Percentiles rank a stretch among this genome's conserved stretches.
phyloP scores from a whole-genome alignment of 1,139 yeast species.

The Taphrina communis region DNA sequence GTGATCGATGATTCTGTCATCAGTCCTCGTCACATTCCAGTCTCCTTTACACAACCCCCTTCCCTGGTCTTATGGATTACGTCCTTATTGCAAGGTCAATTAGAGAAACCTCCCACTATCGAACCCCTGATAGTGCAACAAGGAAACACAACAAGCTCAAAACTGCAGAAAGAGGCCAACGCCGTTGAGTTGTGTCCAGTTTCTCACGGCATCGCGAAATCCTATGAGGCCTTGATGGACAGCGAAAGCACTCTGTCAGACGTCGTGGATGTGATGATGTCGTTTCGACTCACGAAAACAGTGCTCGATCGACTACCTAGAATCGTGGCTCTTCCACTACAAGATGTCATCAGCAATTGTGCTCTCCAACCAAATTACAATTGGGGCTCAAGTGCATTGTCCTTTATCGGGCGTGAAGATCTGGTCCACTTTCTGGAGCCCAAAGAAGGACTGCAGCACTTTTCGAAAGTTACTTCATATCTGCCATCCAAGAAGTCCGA shows the following conservation, averaged over 20 bases:
- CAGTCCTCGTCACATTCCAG: neutral
- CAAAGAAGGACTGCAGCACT: neutral
- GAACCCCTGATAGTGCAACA: slow-evolving; percentile 53
- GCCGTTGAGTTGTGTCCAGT: slow-evolving; percentile 36
- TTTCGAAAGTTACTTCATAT: neutral
- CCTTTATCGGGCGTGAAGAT: slow-evolving; percentile 72
- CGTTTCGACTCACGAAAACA: slow-evolving; percentile 58
- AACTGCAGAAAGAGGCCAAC: slow-evolving; percentile 20
- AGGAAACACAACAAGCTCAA: neutral
- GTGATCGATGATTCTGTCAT: slow-evolving; percentile 14
- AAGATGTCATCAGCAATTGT: slow-evolving; percentile 57
- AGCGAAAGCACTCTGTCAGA: slow-evolving; percentile 60
- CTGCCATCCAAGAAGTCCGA: neutral
- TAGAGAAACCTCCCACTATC: slow-evolving; percentile 63
- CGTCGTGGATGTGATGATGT: slow-evolving; percentile 65
- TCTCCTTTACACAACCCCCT: slow-evolving; percentile 37
- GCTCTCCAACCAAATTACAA: slow-evolving; percentile 60
- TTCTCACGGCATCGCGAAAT: slow-evolving; percentile 15
- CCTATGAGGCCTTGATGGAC: slow-evolving; percentile 58
- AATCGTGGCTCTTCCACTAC: slow-evolving; percentile 71
- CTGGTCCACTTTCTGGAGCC: slow-evolving; percentile 52
- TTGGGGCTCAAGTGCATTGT: slow-evolving; percentile 55
- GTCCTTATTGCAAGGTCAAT: slow-evolving; percentile 45
- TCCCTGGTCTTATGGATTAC: slow-evolving; percentile 30
- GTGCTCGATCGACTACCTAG: slow-evolving; percentile 75